phyloP scores from a whole-genome alignment of 192 early-diverging fungal genomes.

The Rhizophagus clarus region DNA sequence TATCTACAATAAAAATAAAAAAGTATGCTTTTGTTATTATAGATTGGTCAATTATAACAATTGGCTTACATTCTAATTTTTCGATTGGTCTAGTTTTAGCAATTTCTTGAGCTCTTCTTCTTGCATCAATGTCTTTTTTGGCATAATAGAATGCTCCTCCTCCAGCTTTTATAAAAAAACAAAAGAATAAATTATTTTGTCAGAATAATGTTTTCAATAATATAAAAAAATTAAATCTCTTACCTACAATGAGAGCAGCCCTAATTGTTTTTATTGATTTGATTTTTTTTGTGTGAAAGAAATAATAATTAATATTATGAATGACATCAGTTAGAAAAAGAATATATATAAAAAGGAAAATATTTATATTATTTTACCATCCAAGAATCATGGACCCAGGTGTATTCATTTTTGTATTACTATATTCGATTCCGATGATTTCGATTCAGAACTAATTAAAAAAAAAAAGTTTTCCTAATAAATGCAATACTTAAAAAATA shows the following conservation, averaged over 20 bases:
- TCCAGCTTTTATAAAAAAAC: conserved; percentile 10
- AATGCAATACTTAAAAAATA: too few species aligned
- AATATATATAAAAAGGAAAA: background rate
- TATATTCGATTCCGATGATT: background rate
- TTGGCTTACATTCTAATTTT: conserved; percentile 30
- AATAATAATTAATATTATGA: background rate
- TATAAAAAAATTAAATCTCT: background rate
- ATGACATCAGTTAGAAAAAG: background rate
- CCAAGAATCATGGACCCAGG: conserved; percentile 19
- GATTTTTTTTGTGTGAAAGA: background rate
- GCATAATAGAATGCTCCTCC: conserved; percentile 29
- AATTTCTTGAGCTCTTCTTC: conserved; percentile 25
- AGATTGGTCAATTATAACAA: background rate
- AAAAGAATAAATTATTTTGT: background rate
- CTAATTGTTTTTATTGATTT: background rate
- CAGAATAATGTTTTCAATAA: background rate
- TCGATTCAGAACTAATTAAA: too few species aligned
- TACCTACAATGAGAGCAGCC: conserved; percentile 16
- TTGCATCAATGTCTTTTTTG: conserved; percentile 30
- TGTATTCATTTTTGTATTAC: conserved; percentile 22
- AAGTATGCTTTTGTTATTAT: too few species aligned
- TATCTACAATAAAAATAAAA: too few species aligned
- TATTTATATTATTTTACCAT: background rate
- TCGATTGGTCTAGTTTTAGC: conserved; percentile 22
- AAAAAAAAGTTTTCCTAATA: too few species aligned